phyloP scores from a whole-genome alignment of 2,329 filamentous ascomycete species.

The Arthrobotrys musiformis region DNA sequence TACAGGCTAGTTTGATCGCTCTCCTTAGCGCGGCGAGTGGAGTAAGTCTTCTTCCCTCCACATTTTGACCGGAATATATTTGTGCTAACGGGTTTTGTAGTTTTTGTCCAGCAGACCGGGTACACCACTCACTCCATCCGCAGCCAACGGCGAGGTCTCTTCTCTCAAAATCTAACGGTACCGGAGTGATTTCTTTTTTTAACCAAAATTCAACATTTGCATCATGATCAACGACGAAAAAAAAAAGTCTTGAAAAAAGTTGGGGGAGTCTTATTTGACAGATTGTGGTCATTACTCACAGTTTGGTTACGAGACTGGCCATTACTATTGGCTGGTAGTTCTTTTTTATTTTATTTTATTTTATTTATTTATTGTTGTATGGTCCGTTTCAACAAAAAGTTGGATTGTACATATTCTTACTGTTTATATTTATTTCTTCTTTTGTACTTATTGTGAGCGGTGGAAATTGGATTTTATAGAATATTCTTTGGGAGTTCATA shows the following conservation, averaged over 20 bases:
- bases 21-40: slow-evolving; percentile 85
- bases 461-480: not conserved
- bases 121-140: slow-evolving; percentile 14
- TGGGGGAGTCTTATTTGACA: not conserved
- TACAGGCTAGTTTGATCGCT: slow-evolving; percentile 87
- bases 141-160: slow-evolving; percentile 18
- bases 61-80: not conserved
- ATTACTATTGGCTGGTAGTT: too few relatives aligned
- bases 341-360: too few relatives aligned
- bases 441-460: not conserved
- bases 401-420: not conserved
- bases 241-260: not conserved
- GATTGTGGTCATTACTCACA: not conserved
- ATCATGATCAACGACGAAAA: too few relatives aligned
- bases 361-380: not conserved
- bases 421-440: not conserved
- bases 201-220: too few relatives aligned
- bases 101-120: slow-evolving; percentile 45
- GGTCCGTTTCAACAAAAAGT: not conserved
- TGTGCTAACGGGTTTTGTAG: slow-evolving; percentile 2
- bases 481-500: too few relatives aligned
- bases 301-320: too few relatives aligned
- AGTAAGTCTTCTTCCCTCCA: slow-evolving; percentile 69
- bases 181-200: too few relatives aligned
- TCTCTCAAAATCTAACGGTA: slow-evolving; percentile 29